These are phyloP conservation scores for Diatrype stigma DNA, from an alignment of 2,329 filamentous ascomycete genomes.

Conservation along the genomic window DNA sequence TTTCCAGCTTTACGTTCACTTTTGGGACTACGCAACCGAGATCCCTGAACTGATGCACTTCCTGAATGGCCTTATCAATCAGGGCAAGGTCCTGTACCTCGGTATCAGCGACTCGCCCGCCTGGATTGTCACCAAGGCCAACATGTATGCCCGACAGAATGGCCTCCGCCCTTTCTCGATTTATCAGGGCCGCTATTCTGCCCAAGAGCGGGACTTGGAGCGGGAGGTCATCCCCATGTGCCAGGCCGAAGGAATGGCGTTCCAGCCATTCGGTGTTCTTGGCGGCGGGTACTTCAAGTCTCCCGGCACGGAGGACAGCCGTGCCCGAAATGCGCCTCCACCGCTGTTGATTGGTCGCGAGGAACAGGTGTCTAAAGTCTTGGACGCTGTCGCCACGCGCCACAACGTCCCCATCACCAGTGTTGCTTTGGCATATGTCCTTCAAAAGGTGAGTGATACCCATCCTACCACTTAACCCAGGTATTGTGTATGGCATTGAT, in stretches of 20 bases:
- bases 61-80: slow-evolving; percentile 34
- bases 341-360: too few relatives aligned
- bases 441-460: background rate
- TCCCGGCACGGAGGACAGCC: too few relatives aligned
- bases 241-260: slow-evolving; percentile 8
- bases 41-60: slow-evolving; percentile 37
- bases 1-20: slow-evolving; percentile 32
- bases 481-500: background rate
- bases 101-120: slow-evolving; percentile 34
- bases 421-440: background rate
- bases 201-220: slow-evolving; percentile 35
- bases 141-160: slow-evolving; percentile 14
- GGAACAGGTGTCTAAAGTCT: too few relatives aligned
- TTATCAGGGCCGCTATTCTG: slow-evolving; percentile 41
- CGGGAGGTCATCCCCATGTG: slow-evolving; percentile 41
- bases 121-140: slow-evolving; percentile 18
- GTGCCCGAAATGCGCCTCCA: too few relatives aligned
- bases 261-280: too few relatives aligned
- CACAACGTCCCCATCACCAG: background rate
- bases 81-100: slow-evolving; percentile 35
- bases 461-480: background rate
- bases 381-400: background rate
- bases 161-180: slow-evolving; percentile 26
- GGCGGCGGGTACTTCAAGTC: too few relatives aligned
- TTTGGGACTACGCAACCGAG: slow-evolving; percentile 35